Percentiles rank a stretch among this genome's conserved stretches.
Evolutionary conservation across 2,329 filamentous ascomycete species (phyloP).

Genomic region (Samsoniella hepiali): DNA sequence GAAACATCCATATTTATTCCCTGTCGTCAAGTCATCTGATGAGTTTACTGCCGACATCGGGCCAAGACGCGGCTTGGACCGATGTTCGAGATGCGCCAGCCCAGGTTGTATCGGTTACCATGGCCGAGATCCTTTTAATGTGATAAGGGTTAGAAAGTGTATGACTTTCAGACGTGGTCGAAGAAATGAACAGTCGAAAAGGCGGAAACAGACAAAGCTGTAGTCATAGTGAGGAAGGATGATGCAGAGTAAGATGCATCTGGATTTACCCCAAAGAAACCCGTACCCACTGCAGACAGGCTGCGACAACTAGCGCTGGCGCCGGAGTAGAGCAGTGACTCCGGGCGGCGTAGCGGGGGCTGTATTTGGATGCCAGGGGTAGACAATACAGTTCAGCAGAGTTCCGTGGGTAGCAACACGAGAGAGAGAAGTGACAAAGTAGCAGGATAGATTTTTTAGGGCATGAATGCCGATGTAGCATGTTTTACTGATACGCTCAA

Average conservation of each 20-base stretch:
- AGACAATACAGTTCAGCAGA: no score
- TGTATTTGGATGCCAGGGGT: neutral
- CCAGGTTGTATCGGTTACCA: neutral
- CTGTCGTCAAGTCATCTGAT: conserved; percentile 1
- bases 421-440: neutral
- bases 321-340: conserved; percentile 5
- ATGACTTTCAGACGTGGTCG: neutral
- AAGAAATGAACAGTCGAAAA: neutral
- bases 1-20: neutral
- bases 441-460: no score
- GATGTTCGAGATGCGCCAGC: neutral
- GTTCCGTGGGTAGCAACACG: no score
- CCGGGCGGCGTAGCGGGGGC: conserved; percentile 1
- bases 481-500: no score
- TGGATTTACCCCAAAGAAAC: neutral
- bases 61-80: neutral
- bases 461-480: no score
- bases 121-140: neutral
- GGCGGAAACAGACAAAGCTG: neutral
- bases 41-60: conserved; percentile 6
- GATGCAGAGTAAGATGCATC: neutral
- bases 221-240: neutral
- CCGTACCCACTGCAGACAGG: neutral
- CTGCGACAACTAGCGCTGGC: neutral
- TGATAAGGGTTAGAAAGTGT: no score